Evolutionary conservation across 768 basidiomycete species (phyloP).

Genomic region (Hysterangium stoloniferum): DNA sequence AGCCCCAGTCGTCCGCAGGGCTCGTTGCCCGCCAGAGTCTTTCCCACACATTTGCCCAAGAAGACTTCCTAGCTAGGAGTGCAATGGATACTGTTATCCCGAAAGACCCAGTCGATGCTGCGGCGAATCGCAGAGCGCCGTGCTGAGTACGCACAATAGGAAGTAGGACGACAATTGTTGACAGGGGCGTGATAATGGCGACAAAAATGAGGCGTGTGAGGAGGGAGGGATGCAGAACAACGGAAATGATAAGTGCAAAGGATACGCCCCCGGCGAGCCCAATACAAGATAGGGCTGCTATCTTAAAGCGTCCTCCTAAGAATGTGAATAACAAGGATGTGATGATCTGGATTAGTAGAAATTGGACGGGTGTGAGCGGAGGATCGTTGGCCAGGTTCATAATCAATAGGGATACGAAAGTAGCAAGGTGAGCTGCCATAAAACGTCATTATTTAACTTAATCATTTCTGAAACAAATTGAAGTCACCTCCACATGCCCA

Average conservation of each 20-base stretch:
- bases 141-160: slow-evolving; percentile 39
- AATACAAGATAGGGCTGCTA: slow-evolving; percentile 39
- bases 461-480: neutral
- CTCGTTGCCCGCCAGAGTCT: slow-evolving; percentile 47
- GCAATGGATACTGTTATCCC: slow-evolving; percentile 47
- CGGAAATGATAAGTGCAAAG: slow-evolving; percentile 42
- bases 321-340: slow-evolving; percentile 39
- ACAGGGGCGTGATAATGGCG: slow-evolving; percentile 29
- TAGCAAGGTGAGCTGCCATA: slow-evolving; percentile 45
- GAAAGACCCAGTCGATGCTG: slow-evolving; percentile 49
- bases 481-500: slow-evolving; percentile 53
- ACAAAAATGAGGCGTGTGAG: slow-evolving; percentile 39
- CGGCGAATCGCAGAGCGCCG: slow-evolving; percentile 40
- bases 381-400: slow-evolving; percentile 41
- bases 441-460: neutral
- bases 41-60: slow-evolving; percentile 59
- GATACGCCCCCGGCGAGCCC: slow-evolving; percentile 46
- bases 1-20: slow-evolving; percentile 39
- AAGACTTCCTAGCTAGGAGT: slow-evolving; percentile 36
- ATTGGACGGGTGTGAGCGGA: slow-evolving; percentile 39
- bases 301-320: slow-evolving; percentile 49
- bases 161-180: slow-evolving; percentile 36
- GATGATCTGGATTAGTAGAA: slow-evolving; percentile 54
- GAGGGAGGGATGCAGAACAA: slow-evolving; percentile 48
- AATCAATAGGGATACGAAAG: slow-evolving; percentile 52